Evolutionary conservation across 495 filamentous ascomycete species (phyloP), one percentile per base, ranked within the genome.

Genomic region (Xylaria flabelliformis): DNA sequence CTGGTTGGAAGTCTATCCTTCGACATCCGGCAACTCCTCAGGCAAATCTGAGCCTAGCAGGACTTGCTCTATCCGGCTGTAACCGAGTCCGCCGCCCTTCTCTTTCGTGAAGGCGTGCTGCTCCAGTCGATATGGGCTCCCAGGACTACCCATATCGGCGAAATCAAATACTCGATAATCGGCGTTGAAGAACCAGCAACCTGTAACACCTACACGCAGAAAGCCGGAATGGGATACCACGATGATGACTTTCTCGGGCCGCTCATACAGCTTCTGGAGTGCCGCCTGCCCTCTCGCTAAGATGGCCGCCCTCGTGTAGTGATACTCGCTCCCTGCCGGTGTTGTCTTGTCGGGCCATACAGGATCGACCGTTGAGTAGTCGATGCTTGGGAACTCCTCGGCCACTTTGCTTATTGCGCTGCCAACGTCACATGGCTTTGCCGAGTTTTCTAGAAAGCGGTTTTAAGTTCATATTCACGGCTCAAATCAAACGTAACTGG

Each of bases 121-220:
- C 46, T 80, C 74, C 42, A 88, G 75, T 64, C 61, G 72, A 51
- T 77, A 81, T 2, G 64, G 72, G 36, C 76, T 79, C 19, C 77
- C 78, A 9, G 77, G 78, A 0, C 50, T 65, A 39, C 76, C 64
- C 4, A 70, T 69, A 29, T 80, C 79, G 41, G 80, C 83, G 68
- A 90, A 88, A 4, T 90, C 86, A 73, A 90, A 91, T 53, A 91
- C 80, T 10, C 89, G 83, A 74, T 86, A 91, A 73, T 91, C 89
- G 8, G 85, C 89, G 74, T 91, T 91, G 56, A 82, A 82, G 71
- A 82, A 90, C 75, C 78, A 81, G 24, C 78, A 78, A 4, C 84
- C 80, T 7, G 82, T 81, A 32, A 90, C 82, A 6, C 79, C 83
- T 21, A 79, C 59, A 15, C 87, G 73, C 64, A 91, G 73, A 73